Evolutionary conservation across 2,329 filamentous ascomycete genomes (phyloP), one percentile per base, ranked within the genome.

Genomic region (Colletotrichum australisinense): DNA sequence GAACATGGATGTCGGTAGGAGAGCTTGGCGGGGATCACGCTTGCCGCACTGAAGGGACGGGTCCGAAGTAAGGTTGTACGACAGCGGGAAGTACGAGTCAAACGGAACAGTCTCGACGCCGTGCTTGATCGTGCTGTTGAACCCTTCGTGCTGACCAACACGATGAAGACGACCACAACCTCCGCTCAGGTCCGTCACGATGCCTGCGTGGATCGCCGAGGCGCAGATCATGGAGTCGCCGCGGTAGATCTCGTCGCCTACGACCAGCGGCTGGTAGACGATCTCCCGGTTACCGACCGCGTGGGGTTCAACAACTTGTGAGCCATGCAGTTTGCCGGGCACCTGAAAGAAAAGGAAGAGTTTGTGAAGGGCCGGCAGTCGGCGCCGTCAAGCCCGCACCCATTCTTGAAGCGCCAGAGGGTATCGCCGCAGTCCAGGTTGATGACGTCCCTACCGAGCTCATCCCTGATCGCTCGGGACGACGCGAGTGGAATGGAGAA

Each of bases 161-260:
- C 97, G 87, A 66, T 90, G 88, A 38, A 97, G 88, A 4, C 97
- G 94, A 68, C 95, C 95, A 78, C 95, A 98, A 0, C 95, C 95
- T 38, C 95, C 95, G 46, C 89, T 85, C 0, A 86, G 83, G 78
- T 95, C 90, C 32, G 89, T 90, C 73, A 97, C 90, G 77, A 95
- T 87, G 24, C 95, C 95, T 1, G 94, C 91, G 79, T 98, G 95
- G 65, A 97, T 94, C 46, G 95, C 95, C 11, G 95, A 89, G 69
- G 91, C 93, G 80, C 95, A 98, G 69, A 98, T 92, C 83, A 94
- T 97, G 16, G 94, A 97, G 82, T 98, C 95, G 16, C 93, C 95
- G 24, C 97, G 93, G 81, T 98, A 98, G 28, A 93, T 86, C 0
- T 92, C 88, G 28, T 93, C 93, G 22, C 93, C 93, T 24, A 95